phyloP scores from a whole-genome alignment of 2,329 filamentous ascomycete genomes.

The Fusarium brevicatenulatum region DNA sequence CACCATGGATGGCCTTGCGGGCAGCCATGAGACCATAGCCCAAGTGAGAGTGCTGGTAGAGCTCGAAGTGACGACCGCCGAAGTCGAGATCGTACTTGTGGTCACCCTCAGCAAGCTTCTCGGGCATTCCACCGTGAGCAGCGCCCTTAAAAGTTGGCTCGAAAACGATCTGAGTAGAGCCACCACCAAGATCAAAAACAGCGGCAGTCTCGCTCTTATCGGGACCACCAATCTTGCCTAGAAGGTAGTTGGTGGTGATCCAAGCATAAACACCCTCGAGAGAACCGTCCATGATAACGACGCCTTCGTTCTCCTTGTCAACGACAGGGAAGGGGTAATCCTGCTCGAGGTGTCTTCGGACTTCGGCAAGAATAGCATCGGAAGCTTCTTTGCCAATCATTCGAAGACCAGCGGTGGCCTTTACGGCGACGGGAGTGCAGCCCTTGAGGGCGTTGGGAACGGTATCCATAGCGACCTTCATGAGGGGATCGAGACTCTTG shows the following conservation, averaged over 20 bases:
- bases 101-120: conserved; percentile 86
- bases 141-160: conserved; percentile 88
- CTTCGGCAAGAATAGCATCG: conserved; percentile 84
- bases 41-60: conserved; percentile 98
- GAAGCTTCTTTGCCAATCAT: conserved; percentile 85
- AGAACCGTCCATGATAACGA: conserved; percentile 96
- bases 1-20: conserved; percentile 83
- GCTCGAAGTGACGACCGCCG: conserved; percentile 86
- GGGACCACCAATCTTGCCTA: conserved; percentile 95
- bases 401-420: conserved; percentile 93
- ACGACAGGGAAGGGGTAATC: conserved; percentile 96
- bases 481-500: conserved; percentile 85
- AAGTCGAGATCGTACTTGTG: conserved; percentile 96
- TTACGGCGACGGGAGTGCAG: conserved; percentile 97
- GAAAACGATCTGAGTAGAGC: conserved; percentile 98
- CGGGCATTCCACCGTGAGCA: conserved; percentile 80
- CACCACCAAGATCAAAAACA: conserved; percentile 94
- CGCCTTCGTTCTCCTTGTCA: conserved; percentile 82
- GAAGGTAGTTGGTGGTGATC: conserved; percentile 98
- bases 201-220: conserved; percentile 92
- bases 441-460: conserved; percentile 89
- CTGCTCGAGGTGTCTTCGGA: conserved; percentile 84
- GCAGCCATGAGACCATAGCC: conserved; percentile 97
- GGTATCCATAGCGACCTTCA: conserved; percentile 84
- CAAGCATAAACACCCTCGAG: conserved; percentile 98